phyloP scores from a whole-genome alignment of 768 basidiomycete genomes.

The Tephrocybe sp. region DNA sequence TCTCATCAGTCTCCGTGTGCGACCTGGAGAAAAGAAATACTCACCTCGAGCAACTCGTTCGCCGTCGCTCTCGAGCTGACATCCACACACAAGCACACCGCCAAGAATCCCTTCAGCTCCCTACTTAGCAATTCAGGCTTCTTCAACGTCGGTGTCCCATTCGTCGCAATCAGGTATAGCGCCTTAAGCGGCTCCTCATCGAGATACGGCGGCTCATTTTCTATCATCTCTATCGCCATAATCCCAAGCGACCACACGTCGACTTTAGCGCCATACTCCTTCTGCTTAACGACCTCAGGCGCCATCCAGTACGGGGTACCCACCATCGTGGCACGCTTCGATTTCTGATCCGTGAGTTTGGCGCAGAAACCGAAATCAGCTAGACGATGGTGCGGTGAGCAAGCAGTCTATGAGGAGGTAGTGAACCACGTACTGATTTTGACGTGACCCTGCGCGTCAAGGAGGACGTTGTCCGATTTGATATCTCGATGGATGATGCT shows the following conservation, averaged over 20 bases:
- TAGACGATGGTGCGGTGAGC: conserved; percentile 28
- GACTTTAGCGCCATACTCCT: conserved; percentile 95
- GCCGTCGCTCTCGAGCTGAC: conserved; percentile 91
- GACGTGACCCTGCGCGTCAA: conserved; percentile 88
- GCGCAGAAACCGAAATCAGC: conserved; percentile 98
- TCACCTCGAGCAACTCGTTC: conserved; percentile 77
- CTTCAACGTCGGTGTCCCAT: conserved; percentile 97
- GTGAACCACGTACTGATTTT: conserved; percentile 82
- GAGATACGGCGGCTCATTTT: conserved; percentile 94
- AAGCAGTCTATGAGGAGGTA: not conserved
- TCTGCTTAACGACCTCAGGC: conserved; percentile 96
- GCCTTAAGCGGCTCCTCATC: conserved; percentile 96
- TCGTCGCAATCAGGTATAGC: conserved; percentile 93
- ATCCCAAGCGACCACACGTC: conserved; percentile 97
- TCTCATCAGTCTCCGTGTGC: conserved; percentile 11
- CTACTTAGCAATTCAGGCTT: conserved; percentile 88
- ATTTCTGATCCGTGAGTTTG: conserved; percentile 93
- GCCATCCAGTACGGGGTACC: conserved; percentile 99
- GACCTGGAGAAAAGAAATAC: conserved; percentile 24
- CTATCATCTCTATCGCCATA: conserved; percentile 99
- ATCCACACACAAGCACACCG: conserved; percentile 97
- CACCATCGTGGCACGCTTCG: conserved; percentile 97
- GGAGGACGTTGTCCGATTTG: conserved; percentile 93
- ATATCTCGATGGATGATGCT: conserved; percentile 97
- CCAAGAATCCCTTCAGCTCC: conserved; percentile 94